phyloP scores from a whole-genome alignment of 257 asterid species.

The Cynanchum wilfordii region DNA sequence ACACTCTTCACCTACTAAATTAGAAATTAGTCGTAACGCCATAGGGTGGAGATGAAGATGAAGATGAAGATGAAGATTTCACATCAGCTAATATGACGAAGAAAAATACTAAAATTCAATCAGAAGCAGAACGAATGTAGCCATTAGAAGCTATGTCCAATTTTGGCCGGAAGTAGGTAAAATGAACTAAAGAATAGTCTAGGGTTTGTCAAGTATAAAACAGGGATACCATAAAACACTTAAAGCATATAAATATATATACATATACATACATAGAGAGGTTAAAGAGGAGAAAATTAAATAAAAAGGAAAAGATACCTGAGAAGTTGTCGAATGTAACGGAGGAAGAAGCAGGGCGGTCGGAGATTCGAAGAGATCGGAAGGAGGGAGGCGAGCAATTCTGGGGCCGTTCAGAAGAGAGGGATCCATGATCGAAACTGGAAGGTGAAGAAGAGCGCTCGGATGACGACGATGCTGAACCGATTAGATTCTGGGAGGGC shows the following conservation, averaged over 20 bases:
- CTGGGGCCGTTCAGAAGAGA: slow-evolving; percentile 14
- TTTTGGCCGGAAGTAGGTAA: not conserved
- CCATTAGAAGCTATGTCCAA: not conserved
- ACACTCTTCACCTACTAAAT: not conserved
- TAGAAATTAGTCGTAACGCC: not conserved
- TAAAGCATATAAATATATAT: not conserved
- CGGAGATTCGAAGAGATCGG: slow-evolving; percentile 27
- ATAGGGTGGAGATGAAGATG: not conserved
- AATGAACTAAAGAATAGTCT: not conserved
- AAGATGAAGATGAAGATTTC: not conserved
- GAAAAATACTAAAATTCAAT: not conserved
- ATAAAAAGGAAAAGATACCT: slow-evolving; percentile 28
- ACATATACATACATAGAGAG: not conserved
- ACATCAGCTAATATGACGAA: not conserved
- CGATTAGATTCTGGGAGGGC: slow-evolving; percentile 49
- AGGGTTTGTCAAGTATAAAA: slow-evolving; percentile 2
- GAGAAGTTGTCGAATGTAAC: slow-evolving; percentile 21
- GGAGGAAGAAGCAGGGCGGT: slow-evolving; percentile 24
- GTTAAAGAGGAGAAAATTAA: not conserved
- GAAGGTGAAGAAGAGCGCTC: slow-evolving; percentile 20
- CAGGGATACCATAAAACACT: not conserved
- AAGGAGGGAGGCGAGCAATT: slow-evolving; percentile 11
- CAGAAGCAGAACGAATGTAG: not conserved
- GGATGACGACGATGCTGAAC: slow-evolving; percentile 42
- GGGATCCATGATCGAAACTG: slow-evolving; percentile 42